These are phyloP conservation scores for Phaseolus coccineus DNA, from an alignment of 331 rosid species.

Conservation along the genomic window DNA sequence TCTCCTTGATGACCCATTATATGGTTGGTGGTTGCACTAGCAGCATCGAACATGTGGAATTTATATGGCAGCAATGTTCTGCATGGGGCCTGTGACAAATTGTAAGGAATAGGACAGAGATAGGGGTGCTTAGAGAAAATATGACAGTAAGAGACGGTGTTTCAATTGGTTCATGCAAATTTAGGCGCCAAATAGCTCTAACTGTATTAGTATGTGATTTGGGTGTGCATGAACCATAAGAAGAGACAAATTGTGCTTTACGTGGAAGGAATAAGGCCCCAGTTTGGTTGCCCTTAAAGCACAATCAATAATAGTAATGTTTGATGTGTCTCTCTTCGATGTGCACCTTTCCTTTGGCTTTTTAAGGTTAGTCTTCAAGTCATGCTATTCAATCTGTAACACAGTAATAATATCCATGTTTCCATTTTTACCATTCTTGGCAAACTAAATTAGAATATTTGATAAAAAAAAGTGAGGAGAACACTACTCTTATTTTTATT, in stretches of 20 bases:
- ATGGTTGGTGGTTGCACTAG: constrained; percentile 28
- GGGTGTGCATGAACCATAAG: constrained; percentile 22
- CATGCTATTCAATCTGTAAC: neutral
- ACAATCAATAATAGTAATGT: constrained; percentile 57
- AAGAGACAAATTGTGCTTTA: constrained; percentile 56
- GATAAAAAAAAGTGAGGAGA: no score
- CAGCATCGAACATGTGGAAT: constrained; percentile 19
- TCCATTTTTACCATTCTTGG: neutral
- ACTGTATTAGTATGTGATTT: constrained; percentile 41
- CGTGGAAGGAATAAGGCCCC: constrained; percentile 69
- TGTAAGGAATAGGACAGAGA: constrained; percentile 58
- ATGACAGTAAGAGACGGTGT: constrained; percentile 53
- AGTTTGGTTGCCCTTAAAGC: constrained; percentile 81
- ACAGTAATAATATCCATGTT: neutral
- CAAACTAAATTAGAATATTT: no score
- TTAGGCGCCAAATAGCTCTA: constrained; percentile 61
- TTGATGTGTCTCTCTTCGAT: constrained; percentile 50
- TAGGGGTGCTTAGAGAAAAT: constrained; percentile 30
- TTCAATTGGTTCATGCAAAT: constrained; percentile 53
- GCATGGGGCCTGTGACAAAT: constrained; percentile 53
- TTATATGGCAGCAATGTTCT: constrained; percentile 42
- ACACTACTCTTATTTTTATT: no score
- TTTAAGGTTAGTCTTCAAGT: constrained; percentile 18
- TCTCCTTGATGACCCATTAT: constrained; percentile 53
- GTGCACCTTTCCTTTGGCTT: constrained; percentile 39